phyloP scores from a whole-genome alignment of 352 stramenopile species.

The Globisporangium middletonii region DNA sequence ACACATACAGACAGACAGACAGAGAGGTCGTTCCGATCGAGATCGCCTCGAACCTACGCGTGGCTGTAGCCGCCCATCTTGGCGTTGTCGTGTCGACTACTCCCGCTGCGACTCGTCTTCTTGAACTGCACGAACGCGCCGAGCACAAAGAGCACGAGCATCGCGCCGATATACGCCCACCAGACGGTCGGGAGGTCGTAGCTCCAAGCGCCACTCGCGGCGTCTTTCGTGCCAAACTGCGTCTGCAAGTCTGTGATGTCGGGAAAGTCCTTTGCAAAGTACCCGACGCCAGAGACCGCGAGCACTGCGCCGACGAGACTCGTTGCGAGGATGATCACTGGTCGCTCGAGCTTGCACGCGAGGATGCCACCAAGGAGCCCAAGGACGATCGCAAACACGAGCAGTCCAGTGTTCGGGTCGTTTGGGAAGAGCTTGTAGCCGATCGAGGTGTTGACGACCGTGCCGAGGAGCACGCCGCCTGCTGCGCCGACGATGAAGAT shows the following conservation, averaged over 20 bases:
- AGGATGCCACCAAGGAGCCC: constrained; percentile 40
- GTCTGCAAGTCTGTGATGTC: constrained; percentile 30
- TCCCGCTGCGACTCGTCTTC: constrained; percentile 22
- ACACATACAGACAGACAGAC: no score
- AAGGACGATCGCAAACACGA: constrained; percentile 40
- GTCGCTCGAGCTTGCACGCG: constrained; percentile 44
- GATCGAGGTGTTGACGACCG: constrained; percentile 43
- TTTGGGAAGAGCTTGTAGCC: constrained; percentile 56
- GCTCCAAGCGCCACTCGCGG: constrained; percentile 25
- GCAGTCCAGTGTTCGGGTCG: constrained; percentile 35
- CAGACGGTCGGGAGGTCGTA: constrained; percentile 49
- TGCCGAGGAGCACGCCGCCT: constrained; percentile 37
- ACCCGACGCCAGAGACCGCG: constrained; percentile 42
- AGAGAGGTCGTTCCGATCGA: no score
- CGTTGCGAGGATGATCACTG: constrained; percentile 51
- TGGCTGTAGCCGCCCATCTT: no score
- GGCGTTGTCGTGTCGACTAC: no score
- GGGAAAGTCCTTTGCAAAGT: constrained; percentile 59
- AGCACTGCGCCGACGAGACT: constrained; percentile 41
- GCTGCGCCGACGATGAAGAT: constrained; percentile 54
- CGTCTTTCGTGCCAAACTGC: constrained; percentile 26
- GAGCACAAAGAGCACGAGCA: constrained; percentile 36
- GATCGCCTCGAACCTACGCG: no score
- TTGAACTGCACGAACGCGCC: constrained; percentile 50
- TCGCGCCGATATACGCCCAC: constrained; percentile 46